Conservation (phyloP, 31 red algal species). For the Odonthalia washingtoniensis region DNA sequence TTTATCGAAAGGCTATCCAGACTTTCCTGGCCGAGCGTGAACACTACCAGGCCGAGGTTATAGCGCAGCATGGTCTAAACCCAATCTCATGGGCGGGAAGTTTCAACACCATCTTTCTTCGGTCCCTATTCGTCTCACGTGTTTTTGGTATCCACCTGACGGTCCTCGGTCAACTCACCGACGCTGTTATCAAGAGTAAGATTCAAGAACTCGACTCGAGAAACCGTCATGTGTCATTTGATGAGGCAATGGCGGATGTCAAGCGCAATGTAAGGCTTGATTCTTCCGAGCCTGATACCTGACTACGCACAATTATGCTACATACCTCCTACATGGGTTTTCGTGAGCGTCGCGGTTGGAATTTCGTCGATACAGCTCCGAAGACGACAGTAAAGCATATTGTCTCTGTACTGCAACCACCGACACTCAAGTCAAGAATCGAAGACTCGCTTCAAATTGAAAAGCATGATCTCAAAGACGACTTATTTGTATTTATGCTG, state of each 20-base stretch:
- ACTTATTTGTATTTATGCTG: background rate
- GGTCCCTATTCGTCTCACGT: no score
- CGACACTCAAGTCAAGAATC: conserved; percentile 14
- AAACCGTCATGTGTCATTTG: background rate
- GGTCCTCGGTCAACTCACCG: no score
- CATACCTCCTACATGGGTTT: conserved; percentile 10
- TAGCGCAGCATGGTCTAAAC: no score
- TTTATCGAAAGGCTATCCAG: no score
- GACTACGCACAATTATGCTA: conserved; percentile 40
- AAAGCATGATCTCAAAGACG: background rate
- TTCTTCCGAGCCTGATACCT: conserved; percentile 21
- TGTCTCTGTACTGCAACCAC: conserved; percentile 23
- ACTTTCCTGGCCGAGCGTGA: no score
- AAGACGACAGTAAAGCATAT: conserved; percentile 39
- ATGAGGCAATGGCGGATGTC: conserved; percentile 32
- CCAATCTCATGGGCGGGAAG: no score
- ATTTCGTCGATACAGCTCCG: conserved; percentile 21
- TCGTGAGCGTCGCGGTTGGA: conserved; percentile 28
- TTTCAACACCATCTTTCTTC: no score
- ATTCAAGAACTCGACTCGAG: no score
- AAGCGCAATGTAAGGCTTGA: conserved; percentile 8
- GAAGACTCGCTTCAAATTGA: conserved; percentile 36
- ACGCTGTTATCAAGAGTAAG: no score
- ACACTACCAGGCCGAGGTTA: no score
- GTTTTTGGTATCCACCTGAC: no score